phyloP scores from a whole-genome alignment of 345 rosid species.

The Eucalyptus polybractea region DNA sequence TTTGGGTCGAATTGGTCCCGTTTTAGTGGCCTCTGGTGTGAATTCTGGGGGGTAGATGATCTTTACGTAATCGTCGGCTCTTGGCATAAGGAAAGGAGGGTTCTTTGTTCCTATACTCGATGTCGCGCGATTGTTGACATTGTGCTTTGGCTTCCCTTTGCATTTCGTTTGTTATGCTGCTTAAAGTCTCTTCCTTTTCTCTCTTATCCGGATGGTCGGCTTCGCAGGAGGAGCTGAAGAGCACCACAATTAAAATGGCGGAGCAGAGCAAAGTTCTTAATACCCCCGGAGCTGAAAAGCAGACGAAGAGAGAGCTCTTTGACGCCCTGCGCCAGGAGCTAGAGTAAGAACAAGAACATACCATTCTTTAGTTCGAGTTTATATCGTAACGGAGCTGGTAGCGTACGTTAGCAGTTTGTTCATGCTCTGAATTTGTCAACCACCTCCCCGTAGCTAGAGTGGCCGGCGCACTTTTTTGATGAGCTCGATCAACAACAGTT shows the following conservation, averaged over 20 bases:
- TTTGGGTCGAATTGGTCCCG: background rate
- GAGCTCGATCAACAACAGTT: background rate
- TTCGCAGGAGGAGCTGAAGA: slow-evolving; percentile 70
- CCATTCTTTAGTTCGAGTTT: background rate
- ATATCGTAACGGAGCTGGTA: background rate
- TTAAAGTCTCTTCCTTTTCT: background rate
- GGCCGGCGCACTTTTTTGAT: background rate
- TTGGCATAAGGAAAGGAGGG: background rate
- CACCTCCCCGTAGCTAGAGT: background rate
- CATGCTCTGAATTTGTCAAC: background rate
- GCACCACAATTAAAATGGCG: slow-evolving; percentile 69
- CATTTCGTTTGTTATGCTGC: background rate
- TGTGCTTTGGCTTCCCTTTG: background rate
- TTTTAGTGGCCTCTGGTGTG: background rate
- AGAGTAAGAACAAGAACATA: slow-evolving; percentile 38
- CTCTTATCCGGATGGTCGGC: background rate
- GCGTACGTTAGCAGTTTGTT: background rate
- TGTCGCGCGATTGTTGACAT: background rate
- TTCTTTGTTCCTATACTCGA: background rate
- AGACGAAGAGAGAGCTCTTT: slow-evolving; percentile 77
- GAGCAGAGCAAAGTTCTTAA: slow-evolving; percentile 88
- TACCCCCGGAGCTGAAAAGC: slow-evolving; percentile 83
- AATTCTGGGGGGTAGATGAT: background rate
- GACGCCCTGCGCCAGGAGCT: slow-evolving; percentile 89
- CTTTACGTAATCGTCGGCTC: background rate